Base-by-base conservation (phyloP, 2,329 filamentous ascomycete species). In the Phyllosticta citriasiana region DNA sequence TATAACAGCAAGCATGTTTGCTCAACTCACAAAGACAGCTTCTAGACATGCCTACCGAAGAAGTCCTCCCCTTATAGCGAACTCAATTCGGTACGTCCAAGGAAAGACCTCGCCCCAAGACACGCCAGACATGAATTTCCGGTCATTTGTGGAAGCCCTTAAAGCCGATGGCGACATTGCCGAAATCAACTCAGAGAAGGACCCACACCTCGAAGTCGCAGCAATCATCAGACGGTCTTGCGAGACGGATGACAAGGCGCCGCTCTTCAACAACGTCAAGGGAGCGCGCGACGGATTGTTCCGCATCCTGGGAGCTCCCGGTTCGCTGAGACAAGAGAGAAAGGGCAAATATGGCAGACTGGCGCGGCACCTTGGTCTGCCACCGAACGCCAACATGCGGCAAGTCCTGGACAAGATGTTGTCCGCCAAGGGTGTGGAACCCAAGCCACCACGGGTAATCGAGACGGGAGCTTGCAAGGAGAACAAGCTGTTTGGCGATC, bases 261-360 rank as follows among this genome's bases (percentile, higher is more conserved):
- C 79, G 0, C 72, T 82, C 0, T 80, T 82, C 72, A 79, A 81
- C 67, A 82, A 81, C 26, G 61, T 82, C 59, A 79, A 76, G 58
- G 79, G 79, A 1, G 68, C 69, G 4, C 65, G 76, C 33, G 65
- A 79, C 50, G 79, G 79, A 8, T 69, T 82, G 0, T 82, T 71
- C 63, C 71, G 78, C 9, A 80, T 81, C 24, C 71, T 82, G 4
- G 79, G 78, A 24, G 75, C 74, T 0, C 73, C 79, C 0, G 75
- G 67, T 3, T 73, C 71, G 0, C 69, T 81, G 0, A 67, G 77
- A 0, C 69, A 65, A 2, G 65, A 69, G 7, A 35, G 66, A 0
- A 64, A 65, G 2, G 66, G 76, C 14, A 68, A 67, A 5, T 80
- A 75, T 63, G 74, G 76, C 10, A 73, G 78, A 1, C 64, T 80